Evolutionary conservation across 2,329 filamentous ascomycete species (phyloP), one percentile per base, ranked within the genome.

Genomic region (Sporothrix luriei): DNA sequence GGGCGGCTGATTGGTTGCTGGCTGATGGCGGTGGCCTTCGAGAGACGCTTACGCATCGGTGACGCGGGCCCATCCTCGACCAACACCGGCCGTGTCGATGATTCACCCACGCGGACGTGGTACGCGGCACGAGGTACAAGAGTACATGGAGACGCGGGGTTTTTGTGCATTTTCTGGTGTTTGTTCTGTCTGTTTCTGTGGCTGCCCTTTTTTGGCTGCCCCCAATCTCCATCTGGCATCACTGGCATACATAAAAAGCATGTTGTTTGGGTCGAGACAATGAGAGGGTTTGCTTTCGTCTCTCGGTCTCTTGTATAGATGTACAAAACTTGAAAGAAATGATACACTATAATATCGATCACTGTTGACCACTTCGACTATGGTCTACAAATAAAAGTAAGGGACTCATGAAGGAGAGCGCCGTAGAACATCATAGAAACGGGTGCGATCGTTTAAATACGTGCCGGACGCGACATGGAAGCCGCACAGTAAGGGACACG

Each of bases 251-350:
- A 49, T 21, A 38, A 65, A 33, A 65, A 65, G 52, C 52, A 65
- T 65, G 26, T 65, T 65, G 29, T 29, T 64, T 40, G 6, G 43
- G 11, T 2, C 13, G 61, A 64, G 61, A 24, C 43, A 64, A 48
- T 26, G 43, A 49, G 46, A 14, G 29, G 61, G 11, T 14, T 49
- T 16, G 21, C 2, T 21, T 26, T 33, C 2, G 4, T 48, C 43
- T 64, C 46, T 64, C 61, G 26, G 62, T 52, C 46, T 65, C 46
- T 38, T 65, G 62, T 65, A 49, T 65, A 65, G 62, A 65, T 65
- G 46, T 65, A 65, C 26, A 64, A 33, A 48, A 33, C 33, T 11
- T 14, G 2, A 49, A n/a, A 13, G 40, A n/a, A 57, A 64, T 49
- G 16, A 33, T 64, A 33, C 19, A 62, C n/a, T 49, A 49, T 29